Conservation (phyloP, 305 asterid genomes). For the Rubia peregrina region DNA sequence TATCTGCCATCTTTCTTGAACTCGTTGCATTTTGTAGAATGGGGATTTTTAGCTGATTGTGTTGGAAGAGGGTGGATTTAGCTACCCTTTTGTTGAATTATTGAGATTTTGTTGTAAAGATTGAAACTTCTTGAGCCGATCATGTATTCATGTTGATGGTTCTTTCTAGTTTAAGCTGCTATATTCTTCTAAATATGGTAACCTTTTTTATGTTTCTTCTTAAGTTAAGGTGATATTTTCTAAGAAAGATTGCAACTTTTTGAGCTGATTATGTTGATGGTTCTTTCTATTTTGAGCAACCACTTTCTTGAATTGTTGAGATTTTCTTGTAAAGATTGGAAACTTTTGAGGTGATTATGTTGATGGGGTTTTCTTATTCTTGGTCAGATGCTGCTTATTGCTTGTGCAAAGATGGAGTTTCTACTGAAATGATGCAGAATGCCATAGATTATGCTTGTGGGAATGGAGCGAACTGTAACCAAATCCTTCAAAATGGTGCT, state of each 20-base stretch:
- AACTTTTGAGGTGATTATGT: not conserved
- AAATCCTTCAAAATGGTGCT: conserved; percentile 46
- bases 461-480: conserved; percentile 56
- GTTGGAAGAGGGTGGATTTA: not conserved
- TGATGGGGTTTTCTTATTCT: not conserved
- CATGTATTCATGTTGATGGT: not conserved
- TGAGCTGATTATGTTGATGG: not conserved
- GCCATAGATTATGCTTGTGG: conserved; percentile 85
- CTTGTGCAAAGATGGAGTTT: conserved; percentile 39
- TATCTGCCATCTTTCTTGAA: not conserved
- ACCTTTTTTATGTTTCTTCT: no score
- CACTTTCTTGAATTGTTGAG: not conserved
- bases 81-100: not conserved
- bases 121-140: not conserved
- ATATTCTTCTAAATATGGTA: not conserved
- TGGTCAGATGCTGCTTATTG: conserved; percentile 49
- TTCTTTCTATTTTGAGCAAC: not conserved
- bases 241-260: not conserved
- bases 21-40: not conserved
- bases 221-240: not conserved
- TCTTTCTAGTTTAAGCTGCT: not conserved
- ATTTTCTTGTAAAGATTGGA: not conserved
- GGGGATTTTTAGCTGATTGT: not conserved
- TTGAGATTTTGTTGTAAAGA: not conserved
- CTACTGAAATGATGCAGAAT: conserved; percentile 39